Percentiles rank a stretch among this genome's conserved stretches.
phyloP scores from a whole-genome alignment of 371 early-diverging fungal genomes.

The Rhizopus delemar region DNA sequence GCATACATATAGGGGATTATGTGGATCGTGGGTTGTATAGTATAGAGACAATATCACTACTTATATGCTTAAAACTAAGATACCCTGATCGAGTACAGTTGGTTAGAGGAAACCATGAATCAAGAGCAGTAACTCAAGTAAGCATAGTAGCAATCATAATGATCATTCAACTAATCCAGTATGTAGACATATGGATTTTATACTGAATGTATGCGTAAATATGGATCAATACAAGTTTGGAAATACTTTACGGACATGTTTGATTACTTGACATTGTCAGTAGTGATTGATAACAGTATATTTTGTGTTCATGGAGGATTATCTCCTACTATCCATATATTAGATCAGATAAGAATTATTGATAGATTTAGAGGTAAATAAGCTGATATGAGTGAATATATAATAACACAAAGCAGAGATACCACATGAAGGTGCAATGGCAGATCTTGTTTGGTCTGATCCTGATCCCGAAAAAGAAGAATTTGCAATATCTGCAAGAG shows the following conservation, averaged over 20 bases:
- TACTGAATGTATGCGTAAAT: slow-evolving; percentile 93
- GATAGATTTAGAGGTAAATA: slow-evolving; percentile 83
- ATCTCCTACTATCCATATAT: slow-evolving; percentile 86
- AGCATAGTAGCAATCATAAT: background rate
- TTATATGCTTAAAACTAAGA: slow-evolving; percentile 87
- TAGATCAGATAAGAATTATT: slow-evolving; percentile 91
- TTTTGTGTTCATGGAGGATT: slow-evolving; percentile 97
- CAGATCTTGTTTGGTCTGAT: slow-evolving; percentile 99
- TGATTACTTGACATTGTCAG: slow-evolving; percentile 89
- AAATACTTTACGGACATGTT: slow-evolving; percentile 93
- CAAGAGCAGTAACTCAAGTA: slow-evolving; percentile 88
- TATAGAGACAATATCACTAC: slow-evolving; percentile 91
- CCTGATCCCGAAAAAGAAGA: slow-evolving; percentile 83
- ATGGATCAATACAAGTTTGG: slow-evolving; percentile 88
- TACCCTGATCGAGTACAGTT: slow-evolving; percentile 92
- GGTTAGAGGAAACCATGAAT: slow-evolving; percentile 98
- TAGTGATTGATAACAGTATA: slow-evolving; percentile 89
- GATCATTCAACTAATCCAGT: background rate
- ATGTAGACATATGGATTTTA: slow-evolving; percentile 94
- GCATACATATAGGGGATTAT: slow-evolving; percentile 80
- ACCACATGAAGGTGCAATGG: slow-evolving; percentile 98
- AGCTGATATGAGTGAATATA: background rate
- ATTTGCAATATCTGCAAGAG: slow-evolving; percentile 87
- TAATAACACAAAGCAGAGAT: slow-evolving; percentile 65
- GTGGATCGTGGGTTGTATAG: slow-evolving; percentile 96